phyloP scores from a whole-genome alignment of 306 rosid genomes.

The Adenanthera pavonina region DNA sequence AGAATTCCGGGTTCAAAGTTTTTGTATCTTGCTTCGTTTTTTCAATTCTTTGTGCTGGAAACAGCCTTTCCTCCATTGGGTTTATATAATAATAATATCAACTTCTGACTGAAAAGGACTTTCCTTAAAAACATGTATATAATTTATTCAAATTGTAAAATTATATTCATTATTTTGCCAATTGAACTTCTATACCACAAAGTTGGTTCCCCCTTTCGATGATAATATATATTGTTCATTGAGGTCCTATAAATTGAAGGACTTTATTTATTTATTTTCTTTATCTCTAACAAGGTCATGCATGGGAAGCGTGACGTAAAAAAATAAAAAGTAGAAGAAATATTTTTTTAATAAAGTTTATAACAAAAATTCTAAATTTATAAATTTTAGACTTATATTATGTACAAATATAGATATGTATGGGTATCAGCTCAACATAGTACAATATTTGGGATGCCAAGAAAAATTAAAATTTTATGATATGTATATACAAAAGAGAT shows the following conservation, averaged over 20 bases:
- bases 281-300: background rate
- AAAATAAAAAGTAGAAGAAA: too few relatives aligned
- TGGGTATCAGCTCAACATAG: too few relatives aligned
- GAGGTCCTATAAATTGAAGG: background rate
- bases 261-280: background rate
- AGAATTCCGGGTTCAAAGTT: background rate
- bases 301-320: too few relatives aligned
- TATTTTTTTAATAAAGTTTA: too few relatives aligned
- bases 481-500: too few relatives aligned
- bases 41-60: slow-evolving; percentile 15
- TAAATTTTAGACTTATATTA: too few relatives aligned
- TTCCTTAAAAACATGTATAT: background rate
- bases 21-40: background rate
- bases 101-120: background rate
- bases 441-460: too few relatives aligned
- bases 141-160: background rate
- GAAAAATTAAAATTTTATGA: too few relatives aligned
- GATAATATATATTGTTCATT: background rate
- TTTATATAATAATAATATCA: background rate
- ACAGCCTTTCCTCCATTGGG: background rate
- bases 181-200: background rate
- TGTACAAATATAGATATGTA: too few relatives aligned
- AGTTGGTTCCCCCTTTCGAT: background rate
- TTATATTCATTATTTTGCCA: background rate
- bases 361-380: too few relatives aligned